Conservation (phyloP, 805 yeast genomes). For the Yarrowia keelungensis region DNA sequence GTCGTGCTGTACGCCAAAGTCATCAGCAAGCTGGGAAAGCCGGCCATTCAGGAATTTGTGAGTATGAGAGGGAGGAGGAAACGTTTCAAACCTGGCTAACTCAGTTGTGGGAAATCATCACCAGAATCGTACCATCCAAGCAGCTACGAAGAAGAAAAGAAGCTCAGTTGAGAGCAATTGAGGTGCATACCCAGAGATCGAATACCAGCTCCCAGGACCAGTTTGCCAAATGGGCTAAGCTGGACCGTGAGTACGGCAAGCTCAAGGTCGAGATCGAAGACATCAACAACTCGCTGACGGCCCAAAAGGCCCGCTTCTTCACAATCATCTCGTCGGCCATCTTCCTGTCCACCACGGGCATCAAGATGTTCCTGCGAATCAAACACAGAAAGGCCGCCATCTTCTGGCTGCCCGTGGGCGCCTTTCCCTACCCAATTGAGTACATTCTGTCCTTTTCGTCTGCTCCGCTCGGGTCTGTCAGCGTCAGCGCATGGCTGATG, state of each 20-base stretch:
- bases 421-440: slow-evolving; percentile 62
- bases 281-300: slow-evolving; percentile 46
- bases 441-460: slow-evolving; percentile 69
- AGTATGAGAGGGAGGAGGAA: slow-evolving; percentile 40
- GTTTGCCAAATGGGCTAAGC: slow-evolving; percentile 94
- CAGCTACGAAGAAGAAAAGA: slow-evolving; percentile 48
- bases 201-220: slow-evolving; percentile 86
- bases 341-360: slow-evolving; percentile 53
- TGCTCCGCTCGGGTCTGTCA: slow-evolving; percentile 66
- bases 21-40: slow-evolving; percentile 52
- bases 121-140: slow-evolving; percentile 51
- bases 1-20: slow-evolving; percentile 53
- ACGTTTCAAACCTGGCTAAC: slow-evolving; percentile 30
- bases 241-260: slow-evolving; percentile 73
- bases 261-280: slow-evolving; percentile 59
- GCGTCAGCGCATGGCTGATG: slow-evolving; percentile 64
- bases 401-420: slow-evolving; percentile 63
- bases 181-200: slow-evolving; percentile 61
- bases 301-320: slow-evolving; percentile 51
- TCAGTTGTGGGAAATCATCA: slow-evolving; percentile 53
- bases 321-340: slow-evolving; percentile 50
- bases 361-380: slow-evolving; percentile 56
- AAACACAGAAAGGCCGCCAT: slow-evolving; percentile 62
- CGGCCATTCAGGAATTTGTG: slow-evolving; percentile 45
- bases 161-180: slow-evolving; percentile 56